Base-by-base conservation (phyloP, 805 yeast genomes). In the Metschnikowia shivogae region DNA sequence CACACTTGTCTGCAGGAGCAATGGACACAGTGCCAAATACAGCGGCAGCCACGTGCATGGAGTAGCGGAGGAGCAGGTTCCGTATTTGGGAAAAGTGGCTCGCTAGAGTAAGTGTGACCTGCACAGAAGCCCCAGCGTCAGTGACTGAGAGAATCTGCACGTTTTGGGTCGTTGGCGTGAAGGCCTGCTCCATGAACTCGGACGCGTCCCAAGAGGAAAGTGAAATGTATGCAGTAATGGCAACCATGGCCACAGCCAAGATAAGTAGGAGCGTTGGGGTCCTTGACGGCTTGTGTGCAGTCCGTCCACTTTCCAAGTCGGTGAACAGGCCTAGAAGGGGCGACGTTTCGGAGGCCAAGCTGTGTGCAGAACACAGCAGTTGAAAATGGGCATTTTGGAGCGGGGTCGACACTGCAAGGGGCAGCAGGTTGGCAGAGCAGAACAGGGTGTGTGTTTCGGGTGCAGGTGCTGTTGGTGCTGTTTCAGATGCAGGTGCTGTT, bases 41-140 rank as follows among this genome's bases (percentile, higher is more conserved):
- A 1, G 55, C 35, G 3, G 65, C 61, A 0, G 57, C 58, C 2
- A 55, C 26, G 36, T 56, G 58, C 26, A 64, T 43, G 1, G 59
- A 32, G 22, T 47, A 41, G 19, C 59, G 53, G 41, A 61, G 61
- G 3, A 65, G 7, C 2, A 39, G 17, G 39, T 55, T 62, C 28
- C 51, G 20, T 6, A 68, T 52, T 7, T 55, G 45, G 39, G 56
- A 60, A 48, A 68, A 70, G 48, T 67, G 46, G 12, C 68, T 52
- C 5, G 48, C 36, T 3, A 68, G 42, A 0, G 58, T 40, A 3
- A 65, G 67, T 4, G 51, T 47, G 13, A 68, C 60, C 41, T 60
- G 64, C 17, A 64, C 52, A 19, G 59, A 53, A 5, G 66, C 36
- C 2, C 74, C 74, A 6, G 42, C 37, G 13, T 57, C 58, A 27